Base-by-base conservation (phyloP, 1,284 basidiomycete species). In the Trametes sp. region DNA sequence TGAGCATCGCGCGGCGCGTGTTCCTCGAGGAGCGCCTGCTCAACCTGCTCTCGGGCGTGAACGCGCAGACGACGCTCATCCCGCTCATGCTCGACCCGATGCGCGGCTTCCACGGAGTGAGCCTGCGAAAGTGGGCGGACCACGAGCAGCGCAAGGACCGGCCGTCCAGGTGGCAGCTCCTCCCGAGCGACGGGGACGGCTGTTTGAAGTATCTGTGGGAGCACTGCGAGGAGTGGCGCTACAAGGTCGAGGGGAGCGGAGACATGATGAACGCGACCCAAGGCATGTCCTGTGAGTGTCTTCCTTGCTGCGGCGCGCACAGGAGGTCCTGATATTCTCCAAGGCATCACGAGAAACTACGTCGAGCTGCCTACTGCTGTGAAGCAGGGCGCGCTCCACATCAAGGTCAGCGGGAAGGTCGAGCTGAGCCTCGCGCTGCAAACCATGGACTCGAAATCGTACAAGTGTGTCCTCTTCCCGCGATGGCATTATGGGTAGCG, bases 11-110 rank as follows among this genome's bases (percentile, higher is more conserved):
- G 16, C 69, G 67, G 29, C 56, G 65, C 10, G 60, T 68, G 38
- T 77, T 77, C 72, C 70, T 76, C 50, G 72, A 76, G 41, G 67
- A 70, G 41, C 69, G 70, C 53, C 67, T 77, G 6, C 68, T 76
- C 31, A 50, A 49, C 21, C 60, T 70, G n/a, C 70, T 77, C 23
- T 61, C 71, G 21, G 61, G 61, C 33, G 57, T 77, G 65, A 77
- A 77, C 61, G 68, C 67, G 2, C 60, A 67, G 42, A 77, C 75
- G 9, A 76, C 76, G n/a, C 64, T 77, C 54, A 69, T 77, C 14
- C 73, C 75, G 19, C 56, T 65, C 24, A 73, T 73, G 55, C 62
- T 70, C 24, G 72, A 72, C 38, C 67, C 73, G 35, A 55, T 72
- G 26, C 68, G 68, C 57, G 73, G 70, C 26, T 69, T 66, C 31